Conservation (phyloP, 129 eudicot species). For the Glebionis coronaria region DNA sequence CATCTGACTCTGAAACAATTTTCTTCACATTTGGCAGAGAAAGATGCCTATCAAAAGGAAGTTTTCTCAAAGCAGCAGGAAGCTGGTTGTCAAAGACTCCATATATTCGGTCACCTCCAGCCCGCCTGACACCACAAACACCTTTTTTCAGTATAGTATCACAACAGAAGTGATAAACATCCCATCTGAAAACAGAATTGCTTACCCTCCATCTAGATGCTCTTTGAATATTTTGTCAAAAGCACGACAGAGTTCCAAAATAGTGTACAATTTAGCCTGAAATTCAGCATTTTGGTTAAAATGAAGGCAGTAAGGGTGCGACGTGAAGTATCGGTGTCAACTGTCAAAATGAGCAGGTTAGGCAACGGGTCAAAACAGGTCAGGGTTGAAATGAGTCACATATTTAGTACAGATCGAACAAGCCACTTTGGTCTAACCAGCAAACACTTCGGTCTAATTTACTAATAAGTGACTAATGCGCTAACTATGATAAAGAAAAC, state of each 20-base stretch:
- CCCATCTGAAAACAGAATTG: not conserved
- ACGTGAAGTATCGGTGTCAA: not conserved
- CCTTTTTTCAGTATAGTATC: not conserved
- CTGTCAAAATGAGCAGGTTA: not conserved
- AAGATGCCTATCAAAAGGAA: constrained; percentile 81
- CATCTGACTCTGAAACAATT: constrained; percentile 87
- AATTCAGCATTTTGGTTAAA: constrained; percentile 16
- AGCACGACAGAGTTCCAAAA: constrained; percentile 94
- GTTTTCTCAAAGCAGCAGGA: constrained; percentile 81
- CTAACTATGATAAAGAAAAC: not conserved
- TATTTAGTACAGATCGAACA: not conserved
- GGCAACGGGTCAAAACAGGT: not conserved
- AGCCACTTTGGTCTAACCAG: not conserved
- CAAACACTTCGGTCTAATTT: not conserved
- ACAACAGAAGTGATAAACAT: not conserved
- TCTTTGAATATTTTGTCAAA: constrained; percentile 80
- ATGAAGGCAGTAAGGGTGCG: not conserved
- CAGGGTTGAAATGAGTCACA: not conserved
- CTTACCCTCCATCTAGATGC: constrained; percentile 95
- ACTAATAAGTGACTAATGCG: not conserved
- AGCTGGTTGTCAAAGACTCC: constrained; percentile 89
- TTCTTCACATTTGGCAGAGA: constrained; percentile 72
- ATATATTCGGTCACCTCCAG: constrained; percentile 84
- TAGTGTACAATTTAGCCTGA: constrained; percentile 87
- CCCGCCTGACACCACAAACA: constrained; percentile 45